A percentile compares a stretch with the other conserved stretches of the same genome.
These are phyloP conservation scores for Cladophialophora bantiana DNA, from an alignment of 2,329 filamentous ascomycete species.

Conservation along the genomic window DNA sequence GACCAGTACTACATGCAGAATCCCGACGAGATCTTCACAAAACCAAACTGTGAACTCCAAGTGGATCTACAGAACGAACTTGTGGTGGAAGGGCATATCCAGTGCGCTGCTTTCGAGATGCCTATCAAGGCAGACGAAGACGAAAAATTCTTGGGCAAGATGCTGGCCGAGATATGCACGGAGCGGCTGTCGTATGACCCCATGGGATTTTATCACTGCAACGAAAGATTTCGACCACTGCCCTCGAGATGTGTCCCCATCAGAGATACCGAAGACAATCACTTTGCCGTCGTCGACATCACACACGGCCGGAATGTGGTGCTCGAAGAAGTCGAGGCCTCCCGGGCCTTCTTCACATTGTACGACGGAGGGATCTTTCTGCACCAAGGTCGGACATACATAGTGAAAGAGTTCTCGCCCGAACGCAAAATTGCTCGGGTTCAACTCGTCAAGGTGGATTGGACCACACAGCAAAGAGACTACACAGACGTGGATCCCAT, in stretches of 20 bases:
- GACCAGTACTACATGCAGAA: constrained; percentile 99
- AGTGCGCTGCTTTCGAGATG: constrained; percentile 95
- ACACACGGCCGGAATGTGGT: constrained; percentile 80
- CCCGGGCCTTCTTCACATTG: constrained; percentile 91
- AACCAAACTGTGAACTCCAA: constrained; percentile 85
- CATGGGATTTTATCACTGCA: constrained; percentile 86
- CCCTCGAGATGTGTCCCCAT: constrained; percentile 87
- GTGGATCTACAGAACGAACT: constrained; percentile 93
- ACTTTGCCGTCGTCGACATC: constrained; percentile 91
- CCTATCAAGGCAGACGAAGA: constrained; percentile 83
- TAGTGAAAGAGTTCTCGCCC: constrained; percentile 86
- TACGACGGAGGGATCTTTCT: constrained; percentile 98
- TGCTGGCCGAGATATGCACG: constrained; percentile 72
- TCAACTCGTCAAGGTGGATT: constrained; percentile 87
- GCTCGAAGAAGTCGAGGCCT: constrained; percentile 94
- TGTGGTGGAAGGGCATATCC: constrained; percentile 89
- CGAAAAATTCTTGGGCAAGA: constrained; percentile 76
- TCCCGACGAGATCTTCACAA: constrained; percentile 87
- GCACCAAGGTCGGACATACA: constrained; percentile 91
- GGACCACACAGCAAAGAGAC: constrained; percentile 91
- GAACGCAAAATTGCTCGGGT: constrained; percentile 85
- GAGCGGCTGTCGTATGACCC: constrained; percentile 77
- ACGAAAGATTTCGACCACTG: constrained; percentile 83
- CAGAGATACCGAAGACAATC: constrained; percentile 86
- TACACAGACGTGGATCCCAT: constrained; percentile 93